A percentile compares a stretch with the other conserved stretches of the same genome.
These are phyloP conservation scores for Aphanomyces stellatus DNA, from an alignment of 352 stramenopile genomes.

Conservation along the genomic window DNA sequence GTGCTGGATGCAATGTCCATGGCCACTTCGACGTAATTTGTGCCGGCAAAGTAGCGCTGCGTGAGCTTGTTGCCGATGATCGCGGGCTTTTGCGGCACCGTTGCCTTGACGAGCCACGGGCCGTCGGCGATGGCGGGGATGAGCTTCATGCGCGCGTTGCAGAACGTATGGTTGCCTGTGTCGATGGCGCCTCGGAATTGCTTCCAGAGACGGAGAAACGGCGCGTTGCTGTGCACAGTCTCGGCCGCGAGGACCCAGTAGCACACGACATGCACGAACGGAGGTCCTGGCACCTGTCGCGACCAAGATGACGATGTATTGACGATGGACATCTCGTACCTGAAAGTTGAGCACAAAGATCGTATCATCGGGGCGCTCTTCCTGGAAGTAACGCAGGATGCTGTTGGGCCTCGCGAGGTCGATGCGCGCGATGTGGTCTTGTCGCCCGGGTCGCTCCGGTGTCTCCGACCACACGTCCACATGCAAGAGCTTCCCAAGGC, in stretches of 20 bases:
- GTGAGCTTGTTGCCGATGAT: conserved; percentile 81
- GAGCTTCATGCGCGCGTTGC: conserved; percentile 80
- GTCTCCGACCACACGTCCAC: conserved; percentile 45
- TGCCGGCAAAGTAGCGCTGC: conserved; percentile 69
- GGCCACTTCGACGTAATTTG: conserved; percentile 83
- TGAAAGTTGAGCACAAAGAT: conserved; percentile 82
- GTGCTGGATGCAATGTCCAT: conserved; percentile 75
- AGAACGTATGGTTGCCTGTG: conserved; percentile 35
- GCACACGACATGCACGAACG: conserved; percentile 60
- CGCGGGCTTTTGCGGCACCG: conserved; percentile 77
- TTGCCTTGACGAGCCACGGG: conserved; percentile 70
- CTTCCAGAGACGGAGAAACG: conserved; percentile 49
- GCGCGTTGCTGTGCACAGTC: conserved; percentile 22
- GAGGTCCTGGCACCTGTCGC: conserved; percentile 46
- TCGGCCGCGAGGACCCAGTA: conserved; percentile 57
- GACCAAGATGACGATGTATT: neutral
- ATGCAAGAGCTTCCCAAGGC: conserved; percentile 48
- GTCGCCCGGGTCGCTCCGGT: conserved; percentile 29
- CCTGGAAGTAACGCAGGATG: conserved; percentile 37
- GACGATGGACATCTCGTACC: neutral
- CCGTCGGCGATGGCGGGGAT: conserved; percentile 80
- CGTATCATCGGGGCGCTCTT: conserved; percentile 44
- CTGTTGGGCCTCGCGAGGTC: conserved; percentile 37
- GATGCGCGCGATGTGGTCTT: conserved; percentile 46
- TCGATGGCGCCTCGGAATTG: conserved; percentile 35